Evolutionary conservation across 176 grass and related monocot species (phyloP).

Genomic region (Oryza meyeriana): DNA sequence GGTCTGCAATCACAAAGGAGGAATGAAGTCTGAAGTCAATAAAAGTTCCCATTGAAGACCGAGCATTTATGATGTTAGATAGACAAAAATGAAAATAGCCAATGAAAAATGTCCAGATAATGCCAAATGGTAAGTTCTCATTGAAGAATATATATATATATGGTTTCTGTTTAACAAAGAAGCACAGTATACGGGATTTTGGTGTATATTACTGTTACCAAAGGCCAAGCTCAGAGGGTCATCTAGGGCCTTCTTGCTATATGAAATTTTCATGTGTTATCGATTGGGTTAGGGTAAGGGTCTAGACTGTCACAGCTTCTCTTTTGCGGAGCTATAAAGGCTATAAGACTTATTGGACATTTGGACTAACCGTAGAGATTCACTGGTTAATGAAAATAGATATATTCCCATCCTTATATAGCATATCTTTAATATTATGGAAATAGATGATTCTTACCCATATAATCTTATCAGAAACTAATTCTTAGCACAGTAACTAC

Average conservation of each 20-base stretch:
- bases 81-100: not conserved
- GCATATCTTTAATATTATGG: not conserved
- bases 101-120: not conserved
- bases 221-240: not conserved
- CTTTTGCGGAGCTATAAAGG: no score
- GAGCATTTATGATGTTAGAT: not conserved
- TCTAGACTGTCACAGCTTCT: not conserved
- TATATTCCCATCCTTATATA: not conserved
- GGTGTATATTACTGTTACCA: not conserved
- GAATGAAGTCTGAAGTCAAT: slow-evolving; percentile 12
- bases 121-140: not conserved
- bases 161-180: not conserved
- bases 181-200: not conserved
- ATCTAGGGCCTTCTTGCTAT: not conserved
- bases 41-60: no score
- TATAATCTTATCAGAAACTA: not conserved
- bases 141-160: not conserved
- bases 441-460: not conserved
- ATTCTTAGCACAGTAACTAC: not conserved
- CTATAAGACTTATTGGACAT: not conserved
- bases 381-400: not conserved
- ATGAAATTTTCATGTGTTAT: not conserved
- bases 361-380: not conserved
- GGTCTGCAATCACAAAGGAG: slow-evolving; percentile 48
- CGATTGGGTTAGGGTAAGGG: not conserved